Evolutionary conservation across 78 protist species (phyloP).

Genomic region (Chrysochromulina parva): DNA sequence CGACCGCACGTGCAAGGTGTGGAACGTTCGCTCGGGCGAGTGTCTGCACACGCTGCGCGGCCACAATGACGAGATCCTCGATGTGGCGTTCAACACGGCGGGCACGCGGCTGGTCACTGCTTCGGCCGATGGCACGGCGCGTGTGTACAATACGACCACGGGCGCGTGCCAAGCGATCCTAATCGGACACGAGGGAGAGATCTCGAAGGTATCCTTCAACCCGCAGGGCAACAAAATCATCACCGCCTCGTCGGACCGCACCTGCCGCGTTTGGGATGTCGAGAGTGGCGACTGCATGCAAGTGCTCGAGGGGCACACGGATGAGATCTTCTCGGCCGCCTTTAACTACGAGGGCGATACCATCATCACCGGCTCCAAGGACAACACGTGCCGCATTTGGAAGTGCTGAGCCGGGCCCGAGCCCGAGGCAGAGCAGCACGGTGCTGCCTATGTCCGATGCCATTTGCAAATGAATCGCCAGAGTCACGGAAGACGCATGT

Average conservation of each 20-base stretch:
- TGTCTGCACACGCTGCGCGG: constrained; percentile 47
- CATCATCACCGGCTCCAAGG: constrained; percentile 74
- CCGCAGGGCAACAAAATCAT: constrained; percentile 67
- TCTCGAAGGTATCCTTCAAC: constrained; percentile 62
- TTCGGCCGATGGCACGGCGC: constrained; percentile 66
- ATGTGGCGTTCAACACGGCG: constrained; percentile 58
- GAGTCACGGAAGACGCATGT: too few species aligned
- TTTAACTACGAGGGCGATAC: constrained; percentile 82
- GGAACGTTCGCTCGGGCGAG: constrained; percentile 61
- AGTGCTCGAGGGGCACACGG: constrained; percentile 71
- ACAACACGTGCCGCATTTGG: constrained; percentile 86
- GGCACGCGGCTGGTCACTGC: constrained; percentile 70
- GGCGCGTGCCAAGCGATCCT: constrained; percentile 45
- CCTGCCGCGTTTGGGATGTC: constrained; percentile 72
- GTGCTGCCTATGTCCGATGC: too few species aligned
- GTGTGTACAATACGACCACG: constrained; percentile 57
- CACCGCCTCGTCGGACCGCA: constrained; percentile 63
- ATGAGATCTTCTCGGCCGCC: constrained; percentile 68
- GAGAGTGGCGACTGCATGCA: constrained; percentile 64
- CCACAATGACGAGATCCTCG: constrained; percentile 69
- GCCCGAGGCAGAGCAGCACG: too few species aligned
- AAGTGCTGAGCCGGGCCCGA: constrained; percentile 27
- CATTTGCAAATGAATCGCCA: too few species aligned
- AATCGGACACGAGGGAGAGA: constrained; percentile 76
- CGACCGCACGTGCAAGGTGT: constrained; percentile 70